These are phyloP conservation scores for Pyrenochaeta sp. DNA, from an alignment of 2,329 filamentous ascomycete genomes.

Conservation along the genomic window DNA sequence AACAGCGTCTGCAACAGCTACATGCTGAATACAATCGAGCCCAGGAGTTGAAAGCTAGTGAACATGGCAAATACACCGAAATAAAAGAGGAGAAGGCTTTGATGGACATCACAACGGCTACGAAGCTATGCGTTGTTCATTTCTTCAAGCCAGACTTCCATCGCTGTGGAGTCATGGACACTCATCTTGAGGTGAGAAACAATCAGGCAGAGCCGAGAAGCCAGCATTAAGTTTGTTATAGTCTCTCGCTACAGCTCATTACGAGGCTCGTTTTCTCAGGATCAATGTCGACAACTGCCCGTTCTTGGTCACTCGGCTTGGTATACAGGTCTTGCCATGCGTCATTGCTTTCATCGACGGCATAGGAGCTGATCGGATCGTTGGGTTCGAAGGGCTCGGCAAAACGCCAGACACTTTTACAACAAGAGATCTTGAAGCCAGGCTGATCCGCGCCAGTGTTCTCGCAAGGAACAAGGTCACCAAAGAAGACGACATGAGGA, in stretches of 20 bases:
- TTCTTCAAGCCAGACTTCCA: slow-evolving; percentile 71
- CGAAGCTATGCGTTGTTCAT: slow-evolving; percentile 66
- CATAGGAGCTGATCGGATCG: slow-evolving; percentile 62
- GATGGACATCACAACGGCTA: slow-evolving; percentile 67
- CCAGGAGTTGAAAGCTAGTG: slow-evolving; percentile 58
- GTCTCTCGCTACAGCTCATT: slow-evolving; percentile 63
- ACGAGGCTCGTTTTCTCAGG: slow-evolving; percentile 64
- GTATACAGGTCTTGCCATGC: slow-evolving; percentile 65
- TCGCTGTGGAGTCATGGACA: slow-evolving; percentile 68
- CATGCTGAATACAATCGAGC: slow-evolving; percentile 63
- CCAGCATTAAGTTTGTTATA: slow-evolving; percentile 28
- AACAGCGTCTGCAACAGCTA: slow-evolving; percentile 64
- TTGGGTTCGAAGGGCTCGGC: slow-evolving; percentile 66
- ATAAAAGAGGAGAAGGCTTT: slow-evolving; percentile 66
- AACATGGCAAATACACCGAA: slow-evolving; percentile 62
- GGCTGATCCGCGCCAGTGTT: slow-evolving; percentile 60
- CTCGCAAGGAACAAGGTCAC: slow-evolving; percentile 61
- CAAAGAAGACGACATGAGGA: slow-evolving; percentile 50
- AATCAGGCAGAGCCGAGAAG: too few relatives aligned
- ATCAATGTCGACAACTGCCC: slow-evolving; percentile 68
- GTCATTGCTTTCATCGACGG: slow-evolving; percentile 66
- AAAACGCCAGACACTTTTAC: slow-evolving; percentile 62
- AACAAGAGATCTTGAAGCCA: slow-evolving; percentile 61
- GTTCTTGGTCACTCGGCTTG: slow-evolving; percentile 65
- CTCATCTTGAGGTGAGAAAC: slow-evolving; percentile 57